Evolutionary conservation across 2,329 filamentous ascomycete genomes (phyloP).

Genomic region (Atkinsonella texensis): DNA sequence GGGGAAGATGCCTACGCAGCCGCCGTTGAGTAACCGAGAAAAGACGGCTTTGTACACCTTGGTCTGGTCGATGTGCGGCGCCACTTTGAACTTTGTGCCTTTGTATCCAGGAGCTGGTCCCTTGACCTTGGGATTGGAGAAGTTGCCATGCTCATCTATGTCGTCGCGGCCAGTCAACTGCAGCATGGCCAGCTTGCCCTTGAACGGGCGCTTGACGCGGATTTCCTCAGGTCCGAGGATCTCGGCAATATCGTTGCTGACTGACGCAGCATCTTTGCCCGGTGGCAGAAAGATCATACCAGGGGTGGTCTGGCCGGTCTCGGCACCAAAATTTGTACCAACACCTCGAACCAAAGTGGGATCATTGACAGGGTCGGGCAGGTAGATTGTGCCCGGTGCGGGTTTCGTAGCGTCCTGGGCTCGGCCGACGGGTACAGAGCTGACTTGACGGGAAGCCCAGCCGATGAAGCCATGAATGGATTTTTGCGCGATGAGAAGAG

Average conservation of each 20-base stretch:
- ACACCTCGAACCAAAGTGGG: conserved; percentile 69
- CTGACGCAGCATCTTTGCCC: conserved; percentile 61
- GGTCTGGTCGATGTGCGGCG: conserved; percentile 88
- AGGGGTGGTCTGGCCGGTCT: conserved; percentile 57
- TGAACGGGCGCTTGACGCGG: conserved; percentile 77
- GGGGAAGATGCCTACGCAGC: conserved; percentile 92
- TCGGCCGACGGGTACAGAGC: conserved; percentile 84
- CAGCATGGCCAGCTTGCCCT: conserved; percentile 57
- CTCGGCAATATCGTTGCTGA: conserved; percentile 73
- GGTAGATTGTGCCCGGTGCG: conserved; percentile 68
- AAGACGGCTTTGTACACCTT: conserved; percentile 92
- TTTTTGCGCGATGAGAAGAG: conserved; percentile 89
- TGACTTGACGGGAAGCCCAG: conserved; percentile 70
- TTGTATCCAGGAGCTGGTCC: conserved; percentile 50
- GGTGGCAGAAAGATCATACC: conserved; percentile 82
- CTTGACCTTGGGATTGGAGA: conserved; percentile 42
- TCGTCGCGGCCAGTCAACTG: conserved; percentile 76
- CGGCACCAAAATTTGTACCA: conserved; percentile 68
- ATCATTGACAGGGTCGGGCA: conserved; percentile 77
- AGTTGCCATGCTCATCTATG: conserved; percentile 52
- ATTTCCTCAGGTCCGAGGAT: conserved; percentile 72
- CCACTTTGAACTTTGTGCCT: conserved; percentile 75
- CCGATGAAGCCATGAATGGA: conserved; percentile 93
- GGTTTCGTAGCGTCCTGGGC: conserved; percentile 81
- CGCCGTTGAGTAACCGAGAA: conserved; percentile 64